Percentiles rank a stretch among this genome's conserved stretches.
phyloP scores from a whole-genome alignment of 495 filamentous ascomycete species.

The Penicillium coffeae region DNA sequence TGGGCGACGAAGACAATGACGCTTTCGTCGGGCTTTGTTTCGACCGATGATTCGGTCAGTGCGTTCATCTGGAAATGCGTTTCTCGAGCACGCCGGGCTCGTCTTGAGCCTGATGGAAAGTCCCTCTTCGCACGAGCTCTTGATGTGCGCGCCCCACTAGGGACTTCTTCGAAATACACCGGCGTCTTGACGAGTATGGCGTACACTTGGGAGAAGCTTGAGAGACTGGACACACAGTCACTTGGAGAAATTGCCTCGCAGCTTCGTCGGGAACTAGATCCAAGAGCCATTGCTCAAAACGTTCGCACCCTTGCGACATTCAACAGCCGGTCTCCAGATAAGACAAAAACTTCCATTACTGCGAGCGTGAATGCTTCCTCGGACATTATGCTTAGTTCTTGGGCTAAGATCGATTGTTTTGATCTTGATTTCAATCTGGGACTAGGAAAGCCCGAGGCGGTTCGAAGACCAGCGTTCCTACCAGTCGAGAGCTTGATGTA shows the following conservation, averaged over 20 bases:
- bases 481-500: slow-evolving; percentile 47
- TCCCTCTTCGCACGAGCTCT: slow-evolving; percentile 48
- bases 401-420: slow-evolving; percentile 46
- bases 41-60: slow-evolving; percentile 53
- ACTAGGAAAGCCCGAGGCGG: slow-evolving; percentile 45
- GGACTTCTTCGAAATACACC: slow-evolving; percentile 39
- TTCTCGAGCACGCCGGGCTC: slow-evolving; percentile 37
- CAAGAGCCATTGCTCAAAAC: slow-evolving; percentile 26
- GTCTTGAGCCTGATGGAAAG: slow-evolving; percentile 24
- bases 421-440: slow-evolving; percentile 46
- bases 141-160: slow-evolving; percentile 44
- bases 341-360: slow-evolving; percentile 22
- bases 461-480: slow-evolving; percentile 46
- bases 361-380: slow-evolving; percentile 25
- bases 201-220: slow-evolving; percentile 27
- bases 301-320: slow-evolving; percentile 43
- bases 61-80: slow-evolving; percentile 53
- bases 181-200: slow-evolving; percentile 44
- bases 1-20: slow-evolving; percentile 28
- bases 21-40: slow-evolving; percentile 23
- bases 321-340: slow-evolving; percentile 30
- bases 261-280: slow-evolving; percentile 43
- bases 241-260: slow-evolving; percentile 39
- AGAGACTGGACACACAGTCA: slow-evolving; percentile 27
- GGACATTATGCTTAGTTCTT: slow-evolving; percentile 53